Evolutionary conservation across 495 filamentous ascomycete genomes (phyloP), one percentile per base, ranked within the genome.

Genomic region (Bacidia gigantensis): DNA sequence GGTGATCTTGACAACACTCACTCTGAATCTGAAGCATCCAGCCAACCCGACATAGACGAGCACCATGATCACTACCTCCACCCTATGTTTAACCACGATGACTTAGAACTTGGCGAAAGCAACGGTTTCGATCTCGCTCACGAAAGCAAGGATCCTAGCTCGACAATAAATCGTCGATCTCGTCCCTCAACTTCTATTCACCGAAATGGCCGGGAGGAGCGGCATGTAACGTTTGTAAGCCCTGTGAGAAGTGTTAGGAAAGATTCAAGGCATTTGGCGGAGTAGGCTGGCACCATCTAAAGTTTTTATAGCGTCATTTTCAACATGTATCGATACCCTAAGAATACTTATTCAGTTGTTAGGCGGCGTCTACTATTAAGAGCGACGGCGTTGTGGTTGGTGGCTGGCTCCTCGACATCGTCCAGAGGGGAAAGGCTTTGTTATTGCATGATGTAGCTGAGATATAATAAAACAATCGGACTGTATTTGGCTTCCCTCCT

Each of bases 1-100:
- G 84, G 80, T 50, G 85, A 88, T 58, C 81, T 80, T 53, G 78
- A 81, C 48, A 76, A 72, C 46, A 73, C 67, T 9, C 71, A 69
- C 2, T 74, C 69, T 5, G 73, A 72, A 39, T 75, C 71, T 0
- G 73, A 76, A 26, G 71, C 69, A 17, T 64, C 68, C 9, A 68
- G 64, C 20, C 71, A 72, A 1, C 68, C 70, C 24, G 71, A 69
- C 11, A 72, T 77, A 3, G 74, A 77, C 45, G 75, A 76, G 42
- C 72, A 74, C 29, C 72, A 75, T 35, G 69, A 68, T 64, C 26
- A 60, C 60, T 58, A 54, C 29, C 46, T 58, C n/a, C 56, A 55
- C 38, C 50, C 56, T 14, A 20, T 58, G 29, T 46, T 58, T 26
- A 43, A 57, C 65, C 35, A 60, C 62, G 44, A 74, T 67, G 60